A percentile compares a stretch with the other conserved stretches of the same genome.
These are phyloP conservation scores for Phytophthora multivora DNA, from an alignment of 352 stramenopile genomes.

Conservation along the genomic window DNA sequence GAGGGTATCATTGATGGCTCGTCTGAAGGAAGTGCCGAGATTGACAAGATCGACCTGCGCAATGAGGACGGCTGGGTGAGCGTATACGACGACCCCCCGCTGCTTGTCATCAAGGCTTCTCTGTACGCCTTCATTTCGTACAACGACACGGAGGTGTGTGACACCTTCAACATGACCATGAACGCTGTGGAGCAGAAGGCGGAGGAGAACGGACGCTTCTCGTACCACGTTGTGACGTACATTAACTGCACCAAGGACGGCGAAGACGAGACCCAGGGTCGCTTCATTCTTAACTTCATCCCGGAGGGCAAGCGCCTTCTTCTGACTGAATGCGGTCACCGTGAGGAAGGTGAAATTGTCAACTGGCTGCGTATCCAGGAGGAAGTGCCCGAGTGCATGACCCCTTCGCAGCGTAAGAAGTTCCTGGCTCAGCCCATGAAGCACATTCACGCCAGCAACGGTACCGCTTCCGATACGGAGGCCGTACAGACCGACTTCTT, in stretches of 20 bases:
- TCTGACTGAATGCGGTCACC: slow-evolving; percentile 83
- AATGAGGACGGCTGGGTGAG: slow-evolving; percentile 81
- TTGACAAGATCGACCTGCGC: slow-evolving; percentile 83
- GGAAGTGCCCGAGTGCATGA: slow-evolving; percentile 86
- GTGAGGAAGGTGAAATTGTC: slow-evolving; percentile 82
- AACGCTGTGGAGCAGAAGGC: slow-evolving; percentile 85
- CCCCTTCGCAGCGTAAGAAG: slow-evolving; percentile 70
- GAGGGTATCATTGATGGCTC: slow-evolving; percentile 80
- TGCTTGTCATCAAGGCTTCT: slow-evolving; percentile 84
- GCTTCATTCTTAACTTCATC: slow-evolving; percentile 88
- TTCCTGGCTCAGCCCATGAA: slow-evolving; percentile 88
- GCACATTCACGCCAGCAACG: slow-evolving; percentile 83
- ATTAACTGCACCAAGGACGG: slow-evolving; percentile 85
- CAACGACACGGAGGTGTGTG: slow-evolving; percentile 82
- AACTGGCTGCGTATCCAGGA: slow-evolving; percentile 89
- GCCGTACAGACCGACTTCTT: slow-evolving; percentile 73
- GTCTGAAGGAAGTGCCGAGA: slow-evolving; percentile 78
- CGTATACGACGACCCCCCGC: slow-evolving; percentile 79
- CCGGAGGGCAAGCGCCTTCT: slow-evolving; percentile 77
- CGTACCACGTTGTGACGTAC: slow-evolving; percentile 86
- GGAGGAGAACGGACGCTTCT: slow-evolving; percentile 65
- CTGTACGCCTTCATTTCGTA: slow-evolving; percentile 88
- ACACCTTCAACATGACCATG: slow-evolving; percentile 88
- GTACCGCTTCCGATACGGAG: slow-evolving; percentile 42
- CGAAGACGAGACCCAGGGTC: slow-evolving; percentile 73